Conservation (phyloP, 108 stramenopile genomes). For the Skeletonema menzelii region DNA sequence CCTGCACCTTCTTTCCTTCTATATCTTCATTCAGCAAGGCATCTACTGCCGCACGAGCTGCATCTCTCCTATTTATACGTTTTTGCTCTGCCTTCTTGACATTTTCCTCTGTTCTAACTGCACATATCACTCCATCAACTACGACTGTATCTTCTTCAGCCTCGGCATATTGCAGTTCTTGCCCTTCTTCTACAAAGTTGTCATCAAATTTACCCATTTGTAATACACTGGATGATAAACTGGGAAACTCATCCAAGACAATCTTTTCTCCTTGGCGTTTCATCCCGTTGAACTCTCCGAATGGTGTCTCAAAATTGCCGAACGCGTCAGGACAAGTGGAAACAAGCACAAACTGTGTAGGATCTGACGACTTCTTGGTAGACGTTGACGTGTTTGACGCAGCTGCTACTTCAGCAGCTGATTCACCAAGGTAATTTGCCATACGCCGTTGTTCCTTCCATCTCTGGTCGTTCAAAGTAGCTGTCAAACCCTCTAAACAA, state of each 20-base stretch:
- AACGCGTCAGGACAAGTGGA: slow-evolving; percentile 69
- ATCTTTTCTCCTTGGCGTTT: slow-evolving; percentile 77
- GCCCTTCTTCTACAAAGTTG: slow-evolving; percentile 72
- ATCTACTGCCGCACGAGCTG: slow-evolving; percentile 72
- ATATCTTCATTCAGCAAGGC: slow-evolving; percentile 65
- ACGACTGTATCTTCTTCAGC: slow-evolving; percentile 24
- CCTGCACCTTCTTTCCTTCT: slow-evolving; percentile 58
- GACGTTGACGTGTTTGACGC: neutral
- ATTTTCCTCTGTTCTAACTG: neutral
- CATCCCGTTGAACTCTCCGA: slow-evolving; percentile 73
- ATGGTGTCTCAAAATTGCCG: slow-evolving; percentile 79
- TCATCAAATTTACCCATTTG: slow-evolving; percentile 81
- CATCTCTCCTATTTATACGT: slow-evolving; percentile 82
- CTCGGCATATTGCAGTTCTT: slow-evolving; percentile 45
- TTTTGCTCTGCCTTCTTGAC: slow-evolving; percentile 24
- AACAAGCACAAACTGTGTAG: slow-evolving; percentile 67
- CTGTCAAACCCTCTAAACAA: slow-evolving; percentile 59
- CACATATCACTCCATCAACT: slow-evolving; percentile 24
- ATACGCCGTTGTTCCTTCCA: slow-evolving; percentile 17
- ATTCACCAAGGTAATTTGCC: neutral
- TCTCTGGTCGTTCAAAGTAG: slow-evolving; percentile 26
- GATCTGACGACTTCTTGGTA: slow-evolving; percentile 20
- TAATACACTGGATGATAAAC: slow-evolving; percentile 53
- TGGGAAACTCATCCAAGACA: slow-evolving; percentile 57
- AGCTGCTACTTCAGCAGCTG: neutral